Conservation (phyloP, 2,329 filamentous ascomycete species). For the Cryphonectria naterciae region DNA sequence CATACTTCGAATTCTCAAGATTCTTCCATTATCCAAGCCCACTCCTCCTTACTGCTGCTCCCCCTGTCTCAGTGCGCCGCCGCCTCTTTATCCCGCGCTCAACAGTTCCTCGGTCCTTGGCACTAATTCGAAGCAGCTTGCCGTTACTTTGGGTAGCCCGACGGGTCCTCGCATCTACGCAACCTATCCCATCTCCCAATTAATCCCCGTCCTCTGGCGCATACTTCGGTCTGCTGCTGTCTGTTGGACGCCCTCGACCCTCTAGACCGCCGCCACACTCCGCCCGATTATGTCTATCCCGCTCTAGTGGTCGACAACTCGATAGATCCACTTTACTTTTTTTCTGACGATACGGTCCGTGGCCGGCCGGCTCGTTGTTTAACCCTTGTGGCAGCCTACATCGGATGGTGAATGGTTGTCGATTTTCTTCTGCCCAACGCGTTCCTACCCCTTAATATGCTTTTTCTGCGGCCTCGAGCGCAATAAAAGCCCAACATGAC, state of each 20-base stretch:
- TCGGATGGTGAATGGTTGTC: constrained; percentile 20
- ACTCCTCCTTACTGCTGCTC: constrained; percentile 16
- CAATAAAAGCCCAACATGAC: constrained; percentile 26
- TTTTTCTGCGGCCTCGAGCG: constrained; percentile 10
- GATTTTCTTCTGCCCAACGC: constrained; percentile 8
- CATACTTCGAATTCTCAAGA: constrained; percentile 15
- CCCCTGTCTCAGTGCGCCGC: constrained; percentile 18
- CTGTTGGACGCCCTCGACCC: constrained; percentile 9
- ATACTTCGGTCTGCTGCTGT: constrained; percentile 10
- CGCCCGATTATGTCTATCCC: neutral
- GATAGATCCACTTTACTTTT: constrained; percentile 13
- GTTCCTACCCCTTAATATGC: constrained; percentile 14
- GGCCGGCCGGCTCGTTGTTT: constrained; percentile 15
- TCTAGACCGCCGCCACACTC: constrained; percentile 6
- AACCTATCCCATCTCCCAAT: constrained; percentile 9
- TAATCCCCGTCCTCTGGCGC: constrained; percentile 1
- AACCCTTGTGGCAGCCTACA: constrained; percentile 14
- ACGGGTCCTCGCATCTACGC: constrained; percentile 12
- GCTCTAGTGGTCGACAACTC: constrained; percentile 5
- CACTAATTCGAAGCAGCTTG: constrained; percentile 27
- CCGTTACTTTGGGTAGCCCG: constrained; percentile 15
- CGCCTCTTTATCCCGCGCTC: neutral
- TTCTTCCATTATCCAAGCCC: constrained; percentile 6
- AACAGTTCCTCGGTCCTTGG: constrained; percentile 5
- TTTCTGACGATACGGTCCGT: constrained; percentile 21